Evolutionary conservation across 805 yeast genomes (phyloP), one percentile per base, ranked within the genome.

Genomic region (Teunomyces barrocoloradensis): DNA sequence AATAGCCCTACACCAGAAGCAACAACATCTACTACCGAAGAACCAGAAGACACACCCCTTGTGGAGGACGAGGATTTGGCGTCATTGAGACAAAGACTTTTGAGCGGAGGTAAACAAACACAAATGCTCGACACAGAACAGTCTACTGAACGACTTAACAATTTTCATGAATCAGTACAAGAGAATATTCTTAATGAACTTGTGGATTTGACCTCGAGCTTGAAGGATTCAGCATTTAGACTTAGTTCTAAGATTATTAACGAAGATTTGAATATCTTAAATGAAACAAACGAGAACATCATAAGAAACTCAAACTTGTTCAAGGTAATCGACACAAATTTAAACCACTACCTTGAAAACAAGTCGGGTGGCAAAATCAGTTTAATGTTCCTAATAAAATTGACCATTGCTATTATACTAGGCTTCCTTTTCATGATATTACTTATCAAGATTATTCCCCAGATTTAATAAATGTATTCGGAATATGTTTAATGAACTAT

Each of bases 121-220:
- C 53, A 40, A 18, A 28, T 47, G 42, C 48, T 52, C 32, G 53
- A 50, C 29, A 33, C 50, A 5, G 45, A 41, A 9, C 45, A 42
- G 13, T 44, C 47, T 15, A 38, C 51, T 11, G 65, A 62, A 21
- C 46, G 52, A 23, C 50, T 51, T 41, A 73, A 73, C 50, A 61
- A 63, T 7, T 69, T 69, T 56, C 77, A 73, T 53, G 77, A 71
- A 47, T 61, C 67, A 9, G 48, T 71, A 21, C 86, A 81, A 58
- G 75, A 75, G 32, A 77, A 75, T 33, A 63, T 81, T 12, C 57
- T 81, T 28, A 61, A 60, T 25, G 84, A 81, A 35, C 64, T 81
- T 42, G 58, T 75, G 3, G 73, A 67, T 15, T 70, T 81, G 63
- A 81, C 82, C 0, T 55, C 70, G 6, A 62, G 68, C 6, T 70